Base-by-base conservation (phyloP, 257 asterid genomes). In the Solanum raphanifolium region DNA sequence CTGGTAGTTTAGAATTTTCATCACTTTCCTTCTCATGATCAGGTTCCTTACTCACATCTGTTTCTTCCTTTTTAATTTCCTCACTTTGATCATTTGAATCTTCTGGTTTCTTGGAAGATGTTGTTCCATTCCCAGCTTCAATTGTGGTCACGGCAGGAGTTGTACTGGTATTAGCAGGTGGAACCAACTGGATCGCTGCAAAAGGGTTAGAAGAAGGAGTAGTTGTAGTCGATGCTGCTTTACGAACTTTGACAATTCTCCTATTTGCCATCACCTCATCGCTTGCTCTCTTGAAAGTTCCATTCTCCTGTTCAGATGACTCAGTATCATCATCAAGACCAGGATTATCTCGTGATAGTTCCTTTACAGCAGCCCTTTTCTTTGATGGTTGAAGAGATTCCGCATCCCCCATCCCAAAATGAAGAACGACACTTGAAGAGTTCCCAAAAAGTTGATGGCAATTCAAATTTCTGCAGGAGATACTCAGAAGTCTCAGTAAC, bases 361-460 rank as follows among this genome's bases (percentile, higher is more conserved):
- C 95, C 43, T 94, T 92, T 88, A 93, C 97, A 73, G 99, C 98
- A 79, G 96, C 92, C 90, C 99, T 95, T 94, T 97, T 97, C 90
- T 94, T 97, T 32, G 99, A 95, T 87, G 93, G 93, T 87, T 93
- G 98, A 83, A 87, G 75, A 89, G 76, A 92, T 88, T 95, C 98
- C 8, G 94, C 91, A 87, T 95, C 98, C 89, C 91, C 99, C 99
- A 97, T 97, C 38, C 43, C 87, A 89, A 83, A 90, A 73, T 83
- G 35, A 76, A 68, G 48, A 48, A 86, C 3, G 83, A 43, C 62
- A 16, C 34, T 39, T n/a, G 81, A 65, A 38, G 84, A 41, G 82
- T 72, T 90, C 88, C 58, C 43, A 5, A 15, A 69, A 55, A 66
- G 74, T 23, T 21, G 31, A 74, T 25, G 13, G 0, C 25, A 2